phyloP scores from a whole-genome alignment of 2,329 filamentous ascomycete species.

The Tolypocladium ovalisporum region DNA sequence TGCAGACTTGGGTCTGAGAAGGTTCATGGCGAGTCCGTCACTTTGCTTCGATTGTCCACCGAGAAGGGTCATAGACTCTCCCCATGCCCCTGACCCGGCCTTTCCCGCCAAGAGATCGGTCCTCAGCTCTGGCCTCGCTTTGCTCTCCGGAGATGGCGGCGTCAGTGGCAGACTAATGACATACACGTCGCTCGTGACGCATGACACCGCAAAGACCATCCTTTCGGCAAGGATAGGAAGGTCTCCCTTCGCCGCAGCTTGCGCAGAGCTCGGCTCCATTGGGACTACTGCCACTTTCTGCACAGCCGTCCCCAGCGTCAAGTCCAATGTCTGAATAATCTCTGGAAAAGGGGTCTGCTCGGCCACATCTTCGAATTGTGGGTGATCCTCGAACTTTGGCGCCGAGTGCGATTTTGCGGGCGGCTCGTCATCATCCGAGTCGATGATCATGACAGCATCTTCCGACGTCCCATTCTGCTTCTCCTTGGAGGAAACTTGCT shows the following conservation, averaged over 20 bases:
- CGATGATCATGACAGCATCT: slow-evolving; percentile 50
- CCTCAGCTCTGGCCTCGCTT: slow-evolving; percentile 41
- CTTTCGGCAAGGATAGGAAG: slow-evolving; percentile 40
- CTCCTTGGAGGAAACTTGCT: slow-evolving; percentile 19
- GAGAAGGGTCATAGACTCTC: slow-evolving; percentile 45
- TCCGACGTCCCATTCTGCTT: slow-evolving; percentile 41
- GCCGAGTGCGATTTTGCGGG: slow-evolving; percentile 19
- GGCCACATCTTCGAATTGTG: slow-evolving; percentile 44
- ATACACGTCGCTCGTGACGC: slow-evolving; percentile 44
- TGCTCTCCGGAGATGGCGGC: slow-evolving; percentile 50
- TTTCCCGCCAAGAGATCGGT: slow-evolving; percentile 38
- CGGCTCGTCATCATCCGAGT: slow-evolving; percentile 48
- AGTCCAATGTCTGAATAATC: slow-evolving; percentile 48
- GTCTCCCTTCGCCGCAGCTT: slow-evolving; percentile 35
- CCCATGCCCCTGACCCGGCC: slow-evolving; percentile 52
- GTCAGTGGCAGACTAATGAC: slow-evolving; percentile 49
- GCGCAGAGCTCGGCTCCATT: slow-evolving; percentile 33
- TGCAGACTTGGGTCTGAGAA: slow-evolving; percentile 31
- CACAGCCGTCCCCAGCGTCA: slow-evolving; percentile 46
- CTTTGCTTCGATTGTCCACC: slow-evolving; percentile 41
- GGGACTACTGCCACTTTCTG: slow-evolving; percentile 46
- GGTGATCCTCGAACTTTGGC: slow-evolving; percentile 36
- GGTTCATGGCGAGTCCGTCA: slow-evolving; percentile 43
- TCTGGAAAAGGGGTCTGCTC: slow-evolving; percentile 41
- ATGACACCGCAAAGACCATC: slow-evolving; percentile 51